These are phyloP conservation scores for Thermothelomyces thermophilus DNA, from an alignment of 2,329 filamentous ascomycete species.

Conservation along the genomic window DNA sequence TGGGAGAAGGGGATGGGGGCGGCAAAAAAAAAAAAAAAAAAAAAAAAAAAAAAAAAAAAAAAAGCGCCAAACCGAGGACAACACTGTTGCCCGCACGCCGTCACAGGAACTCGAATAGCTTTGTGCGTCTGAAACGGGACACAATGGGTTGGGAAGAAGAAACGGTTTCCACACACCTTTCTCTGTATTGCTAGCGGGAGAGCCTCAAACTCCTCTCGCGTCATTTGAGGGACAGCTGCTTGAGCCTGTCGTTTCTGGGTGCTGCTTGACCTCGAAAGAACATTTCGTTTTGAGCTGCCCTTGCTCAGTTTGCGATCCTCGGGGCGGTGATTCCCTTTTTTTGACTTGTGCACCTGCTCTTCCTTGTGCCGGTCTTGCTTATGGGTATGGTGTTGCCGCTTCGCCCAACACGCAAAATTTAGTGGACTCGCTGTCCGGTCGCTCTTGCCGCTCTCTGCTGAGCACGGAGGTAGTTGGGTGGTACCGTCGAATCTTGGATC, in stretches of 20 bases:
- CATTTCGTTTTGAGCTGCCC: slow-evolving; percentile 16
- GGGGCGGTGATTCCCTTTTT: not conserved
- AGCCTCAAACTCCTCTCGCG: slow-evolving; percentile 44
- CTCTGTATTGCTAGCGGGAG: slow-evolving; percentile 44
- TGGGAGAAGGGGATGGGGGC: slow-evolving; percentile 1
- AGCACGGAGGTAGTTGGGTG: slow-evolving; percentile 16
- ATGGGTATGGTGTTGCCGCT: slow-evolving; percentile 20
- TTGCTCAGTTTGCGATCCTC: slow-evolving; percentile 7
- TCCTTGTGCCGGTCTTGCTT: slow-evolving; percentile 9
- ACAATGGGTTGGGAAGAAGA: not conserved
- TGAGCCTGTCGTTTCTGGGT: slow-evolving; percentile 23
- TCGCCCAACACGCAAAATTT: slow-evolving; percentile 23
- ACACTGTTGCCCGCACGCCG: not conserved
- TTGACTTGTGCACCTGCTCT: slow-evolving; percentile 4
- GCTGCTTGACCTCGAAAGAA: slow-evolving; percentile 22
- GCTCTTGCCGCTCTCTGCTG: slow-evolving; percentile 16
- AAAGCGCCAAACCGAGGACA: slow-evolving; percentile 6
- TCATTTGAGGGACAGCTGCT: slow-evolving; percentile 29
- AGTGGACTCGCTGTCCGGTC: slow-evolving; percentile 20
- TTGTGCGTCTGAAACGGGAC: not conserved
- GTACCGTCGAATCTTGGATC: slow-evolving; percentile 8
- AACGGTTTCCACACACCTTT: slow-evolving; percentile 38
- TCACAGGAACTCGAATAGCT: not conserved
- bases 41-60: too few species aligned
- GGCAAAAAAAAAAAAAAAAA: too few species aligned